Conservation (phyloP, 495 filamentous ascomycete species). For the Penicillium desertorum region DNA sequence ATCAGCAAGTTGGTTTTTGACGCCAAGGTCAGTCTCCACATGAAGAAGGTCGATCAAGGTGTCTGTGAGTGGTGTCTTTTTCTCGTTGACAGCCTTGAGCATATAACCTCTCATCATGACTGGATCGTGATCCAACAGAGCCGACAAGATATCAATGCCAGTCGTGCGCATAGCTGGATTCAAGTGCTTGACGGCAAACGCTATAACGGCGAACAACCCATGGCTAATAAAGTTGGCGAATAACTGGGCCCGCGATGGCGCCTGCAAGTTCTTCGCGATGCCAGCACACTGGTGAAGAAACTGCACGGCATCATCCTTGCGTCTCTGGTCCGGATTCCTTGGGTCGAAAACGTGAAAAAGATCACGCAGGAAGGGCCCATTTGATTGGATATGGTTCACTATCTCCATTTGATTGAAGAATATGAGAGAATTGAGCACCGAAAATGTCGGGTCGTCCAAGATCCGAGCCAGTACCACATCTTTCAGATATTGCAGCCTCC, state of each 20-base stretch:
- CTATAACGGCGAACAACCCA: constrained; percentile 86
- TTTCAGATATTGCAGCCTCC: constrained; percentile 95
- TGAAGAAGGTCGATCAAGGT: constrained; percentile 91
- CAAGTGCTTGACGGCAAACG: constrained; percentile 80
- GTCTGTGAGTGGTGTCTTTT: constrained; percentile 83
- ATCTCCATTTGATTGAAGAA: constrained; percentile 99
- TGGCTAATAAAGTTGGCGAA: constrained; percentile 88
- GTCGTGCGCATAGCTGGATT: constrained; percentile 86
- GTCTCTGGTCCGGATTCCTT: constrained; percentile 59
- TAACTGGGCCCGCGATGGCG: constrained; percentile 70
- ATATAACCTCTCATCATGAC: constrained; percentile 90
- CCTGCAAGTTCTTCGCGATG: constrained; percentile 92
- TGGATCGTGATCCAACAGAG: constrained; percentile 94
- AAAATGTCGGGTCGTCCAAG: constrained; percentile 95
- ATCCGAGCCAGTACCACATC: constrained; percentile 96
- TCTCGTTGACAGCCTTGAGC: constrained; percentile 85
- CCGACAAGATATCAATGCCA: constrained; percentile 89
- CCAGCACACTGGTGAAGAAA: constrained; percentile 97
- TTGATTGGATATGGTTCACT: constrained; percentile 83
- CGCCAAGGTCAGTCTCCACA: constrained; percentile 86
- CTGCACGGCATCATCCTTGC: constrained; percentile 90
- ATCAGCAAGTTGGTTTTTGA: constrained; percentile 95
- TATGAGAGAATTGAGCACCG: constrained; percentile 94
- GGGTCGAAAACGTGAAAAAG: constrained; percentile 85
- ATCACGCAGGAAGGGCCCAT: constrained; percentile 73